These are phyloP conservation scores for Polytolypa hystricis DNA, from an alignment of 2,329 filamentous ascomycete species.

Conservation along the genomic window DNA sequence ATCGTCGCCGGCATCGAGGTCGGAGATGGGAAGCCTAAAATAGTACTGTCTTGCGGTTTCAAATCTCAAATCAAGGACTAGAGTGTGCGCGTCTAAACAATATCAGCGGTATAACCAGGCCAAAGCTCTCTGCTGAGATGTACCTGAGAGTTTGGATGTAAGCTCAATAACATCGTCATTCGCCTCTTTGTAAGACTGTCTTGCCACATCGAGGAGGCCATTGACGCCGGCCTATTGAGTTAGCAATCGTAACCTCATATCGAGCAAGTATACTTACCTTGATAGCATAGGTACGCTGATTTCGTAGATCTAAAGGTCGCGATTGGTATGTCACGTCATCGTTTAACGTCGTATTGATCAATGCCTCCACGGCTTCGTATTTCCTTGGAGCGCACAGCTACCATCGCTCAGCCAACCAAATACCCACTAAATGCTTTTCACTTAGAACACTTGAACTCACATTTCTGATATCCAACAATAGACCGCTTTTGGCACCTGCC, in stretches of 20 bases:
- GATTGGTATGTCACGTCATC: conserved; percentile 68
- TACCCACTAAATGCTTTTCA: neutral
- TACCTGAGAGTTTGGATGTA: conserved; percentile 56
- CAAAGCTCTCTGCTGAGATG: too few species aligned
- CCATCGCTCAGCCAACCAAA: neutral
- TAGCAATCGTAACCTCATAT: conserved; percentile 9
- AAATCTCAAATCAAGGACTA: conserved; percentile 59
- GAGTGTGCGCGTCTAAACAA: conserved; percentile 42
- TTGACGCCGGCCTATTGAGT: conserved; percentile 58
- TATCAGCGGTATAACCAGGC: conserved; percentile 17
- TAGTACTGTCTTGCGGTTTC: conserved; percentile 72
- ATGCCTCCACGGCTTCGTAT: conserved; percentile 47
- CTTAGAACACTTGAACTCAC: conserved; percentile 21
- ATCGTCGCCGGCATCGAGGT: conserved; percentile 46
- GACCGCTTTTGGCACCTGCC: conserved; percentile 48
- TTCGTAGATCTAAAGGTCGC: conserved; percentile 71
- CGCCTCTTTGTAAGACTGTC: conserved; percentile 81
- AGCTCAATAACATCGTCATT: conserved; percentile 67
- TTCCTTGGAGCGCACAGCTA: conserved; percentile 55
- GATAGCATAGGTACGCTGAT: conserved; percentile 83
- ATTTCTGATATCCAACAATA: conserved; percentile 57
- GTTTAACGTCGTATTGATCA: conserved; percentile 65
- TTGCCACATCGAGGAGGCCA: conserved; percentile 75
- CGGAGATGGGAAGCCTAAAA: conserved; percentile 51
- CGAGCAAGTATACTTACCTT: conserved; percentile 40